Percentiles rank a stretch among this genome's conserved stretches.
Evolutionary conservation across 352 stramenopile species (phyloP).

Genomic region (Phytophthora niederhauseri): DNA sequence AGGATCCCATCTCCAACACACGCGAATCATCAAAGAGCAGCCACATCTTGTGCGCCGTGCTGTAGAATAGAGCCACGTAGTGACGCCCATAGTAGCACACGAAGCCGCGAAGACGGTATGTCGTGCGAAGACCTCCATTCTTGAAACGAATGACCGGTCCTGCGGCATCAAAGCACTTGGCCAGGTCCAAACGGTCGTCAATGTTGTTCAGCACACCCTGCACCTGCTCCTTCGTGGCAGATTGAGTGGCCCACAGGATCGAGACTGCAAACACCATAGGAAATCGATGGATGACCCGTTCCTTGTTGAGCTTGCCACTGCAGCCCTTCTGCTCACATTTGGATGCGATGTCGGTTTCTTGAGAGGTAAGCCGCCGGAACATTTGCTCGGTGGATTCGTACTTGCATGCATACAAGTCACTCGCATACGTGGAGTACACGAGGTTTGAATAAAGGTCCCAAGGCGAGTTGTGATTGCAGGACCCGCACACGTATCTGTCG

Average conservation of each 20-base stretch:
- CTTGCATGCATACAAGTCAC: constrained; percentile 62
- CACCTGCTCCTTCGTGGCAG: constrained; percentile 77
- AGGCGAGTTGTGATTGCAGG: constrained; percentile 62
- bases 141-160: constrained; percentile 74
- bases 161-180: constrained; percentile 73
- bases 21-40: constrained; percentile 87
- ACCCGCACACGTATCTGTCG: constrained; percentile 73
- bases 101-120: constrained; percentile 80
- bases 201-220: constrained; percentile 70
- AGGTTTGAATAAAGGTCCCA: constrained; percentile 88
- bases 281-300: constrained; percentile 85
- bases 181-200: constrained; percentile 70
- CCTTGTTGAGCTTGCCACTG: constrained; percentile 67
- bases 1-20: constrained; percentile 77
- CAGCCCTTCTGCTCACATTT: constrained; percentile 66
- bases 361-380: constrained; percentile 62
- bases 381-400: constrained; percentile 79
- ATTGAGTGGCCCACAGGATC: constrained; percentile 79
- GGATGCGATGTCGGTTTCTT: constrained; percentile 57
- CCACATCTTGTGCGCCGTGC: constrained; percentile 86
- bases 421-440: constrained; percentile 85
- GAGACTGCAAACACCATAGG: constrained; percentile 89
- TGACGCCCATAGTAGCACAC: constrained; percentile 88
- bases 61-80: constrained; percentile 88
- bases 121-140: constrained; percentile 72